These are phyloP conservation scores for Blastobotrys apis DNA, from an alignment of 1,139 yeast species.

Conservation along the genomic window DNA sequence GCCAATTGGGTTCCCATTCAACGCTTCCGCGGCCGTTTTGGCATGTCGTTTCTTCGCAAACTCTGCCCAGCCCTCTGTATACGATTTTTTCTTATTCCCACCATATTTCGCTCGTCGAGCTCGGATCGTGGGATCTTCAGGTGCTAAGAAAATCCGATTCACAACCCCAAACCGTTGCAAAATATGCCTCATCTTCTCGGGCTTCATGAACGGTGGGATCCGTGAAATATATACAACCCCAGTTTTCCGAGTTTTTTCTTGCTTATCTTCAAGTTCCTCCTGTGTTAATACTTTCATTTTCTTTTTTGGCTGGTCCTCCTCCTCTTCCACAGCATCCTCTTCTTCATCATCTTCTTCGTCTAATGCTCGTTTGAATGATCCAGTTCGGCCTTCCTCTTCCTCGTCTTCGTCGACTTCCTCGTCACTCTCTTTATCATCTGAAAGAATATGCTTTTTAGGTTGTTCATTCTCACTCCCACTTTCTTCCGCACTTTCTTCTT, in stretches of 20 bases:
- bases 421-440: slow-evolving; percentile 14
- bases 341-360: slow-evolving; percentile 15
- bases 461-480: slow-evolving; percentile 12
- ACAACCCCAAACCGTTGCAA: slow-evolving; percentile 77
- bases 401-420: slow-evolving; percentile 19
- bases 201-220: slow-evolving; percentile 97
- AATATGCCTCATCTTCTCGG: slow-evolving; percentile 79
- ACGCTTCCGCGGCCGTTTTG: slow-evolving; percentile 75
- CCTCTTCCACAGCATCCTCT: slow-evolving; percentile 16
- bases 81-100: slow-evolving; percentile 88
- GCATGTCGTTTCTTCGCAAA: slow-evolving; percentile 80
- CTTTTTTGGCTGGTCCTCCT: slow-evolving; percentile 5
- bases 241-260: slow-evolving; percentile 53
- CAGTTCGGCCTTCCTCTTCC: slow-evolving; percentile 14
- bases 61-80: slow-evolving; percentile 97
- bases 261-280: slow-evolving; percentile 32
- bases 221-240: slow-evolving; percentile 90
- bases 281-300: slow-evolving; percentile 31
- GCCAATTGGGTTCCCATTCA: slow-evolving; percentile 86
- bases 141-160: slow-evolving; percentile 79
- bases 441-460: not conserved
- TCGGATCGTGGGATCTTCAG: slow-evolving; percentile 68
- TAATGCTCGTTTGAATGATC: not conserved
- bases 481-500: slow-evolving; percentile 7
- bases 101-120: slow-evolving; percentile 75